A percentile compares a stretch with the other conserved stretches of the same genome.
These are phyloP conservation scores for Gloeophyllum trabeum DNA, from an alignment of 768 basidiomycete genomes.

Conservation along the genomic window DNA sequence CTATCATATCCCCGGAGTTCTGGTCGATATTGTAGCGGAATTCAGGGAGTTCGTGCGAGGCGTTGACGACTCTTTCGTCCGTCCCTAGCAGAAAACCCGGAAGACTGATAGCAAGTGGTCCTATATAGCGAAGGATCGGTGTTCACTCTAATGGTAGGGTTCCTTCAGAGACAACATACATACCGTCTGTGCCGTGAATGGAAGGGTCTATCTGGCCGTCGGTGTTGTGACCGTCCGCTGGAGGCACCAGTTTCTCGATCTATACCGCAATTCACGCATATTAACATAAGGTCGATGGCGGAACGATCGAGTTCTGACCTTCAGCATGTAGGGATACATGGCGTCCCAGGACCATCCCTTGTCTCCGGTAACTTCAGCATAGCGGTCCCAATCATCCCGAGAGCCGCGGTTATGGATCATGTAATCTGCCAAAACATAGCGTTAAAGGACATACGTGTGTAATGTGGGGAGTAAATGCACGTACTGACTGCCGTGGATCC, in stretches of 20 bases:
- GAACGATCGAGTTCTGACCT: too few species aligned
- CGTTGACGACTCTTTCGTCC: too few species aligned
- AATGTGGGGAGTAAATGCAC: neutral
- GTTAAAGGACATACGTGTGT: neutral
- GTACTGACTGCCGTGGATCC: conserved; percentile 9
- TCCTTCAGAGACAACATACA: too few species aligned
- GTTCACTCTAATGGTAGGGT: too few species aligned
- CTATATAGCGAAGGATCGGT: too few species aligned
- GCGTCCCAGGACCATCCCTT: conserved; percentile 9
- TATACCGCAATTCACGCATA: too few species aligned
- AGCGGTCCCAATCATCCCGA: conserved; percentile 9
- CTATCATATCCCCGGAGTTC: too few species aligned
- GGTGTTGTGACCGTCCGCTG: conserved; percentile 27
- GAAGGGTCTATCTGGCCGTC: conserved; percentile 24
- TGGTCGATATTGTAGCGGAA: too few species aligned
- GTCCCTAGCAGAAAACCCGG: too few species aligned
- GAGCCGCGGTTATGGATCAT: conserved; percentile 12
- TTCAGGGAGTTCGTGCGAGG: too few species aligned
- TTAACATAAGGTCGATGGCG: too few species aligned
- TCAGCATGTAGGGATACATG: conserved; percentile 4
- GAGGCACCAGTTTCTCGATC: conserved; percentile 25
- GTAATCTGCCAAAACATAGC: conserved; percentile 5
- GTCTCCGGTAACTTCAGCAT: conserved; percentile 7
- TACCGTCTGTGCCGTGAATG: conserved; percentile 24
- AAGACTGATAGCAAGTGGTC: too few species aligned